phyloP scores from a whole-genome alignment of 441 rosid species.

The Populus tomentosa region DNA sequence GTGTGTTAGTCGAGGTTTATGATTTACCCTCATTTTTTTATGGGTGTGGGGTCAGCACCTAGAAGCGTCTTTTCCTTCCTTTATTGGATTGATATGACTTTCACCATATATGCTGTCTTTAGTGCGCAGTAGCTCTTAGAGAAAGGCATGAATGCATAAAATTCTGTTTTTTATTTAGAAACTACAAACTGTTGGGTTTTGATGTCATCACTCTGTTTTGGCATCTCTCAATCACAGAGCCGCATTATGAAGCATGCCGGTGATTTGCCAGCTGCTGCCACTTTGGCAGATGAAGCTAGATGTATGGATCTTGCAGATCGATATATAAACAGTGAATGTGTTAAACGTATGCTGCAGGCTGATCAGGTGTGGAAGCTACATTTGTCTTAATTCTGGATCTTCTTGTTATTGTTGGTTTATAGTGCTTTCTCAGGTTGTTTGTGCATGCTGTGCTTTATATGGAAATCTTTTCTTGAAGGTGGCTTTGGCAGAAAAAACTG shows the following conservation, averaged over 20 bases:
- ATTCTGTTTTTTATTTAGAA: neutral
- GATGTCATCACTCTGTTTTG: neutral
- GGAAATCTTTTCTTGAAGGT: constrained; percentile 48
- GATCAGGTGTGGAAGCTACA: constrained; percentile 74
- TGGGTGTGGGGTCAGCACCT: neutral
- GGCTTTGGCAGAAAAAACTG: constrained; percentile 88
- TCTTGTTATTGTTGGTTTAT: constrained; percentile 5
- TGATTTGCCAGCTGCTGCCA: constrained; percentile 87
- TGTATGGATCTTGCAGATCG: constrained; percentile 99
- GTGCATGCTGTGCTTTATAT: constrained; percentile 7
- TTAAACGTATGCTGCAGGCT: constrained; percentile 98
- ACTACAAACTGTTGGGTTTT: neutral
- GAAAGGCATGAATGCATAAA: neutral
- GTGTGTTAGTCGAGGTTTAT: neutral
- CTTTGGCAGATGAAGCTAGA: constrained; percentile 99
- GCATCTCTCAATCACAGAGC: constrained; percentile 50
- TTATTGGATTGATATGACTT: constrained; percentile 2
- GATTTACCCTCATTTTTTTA: neutral
- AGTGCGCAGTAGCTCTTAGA: too few species aligned
- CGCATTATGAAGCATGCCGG: constrained; percentile 99
- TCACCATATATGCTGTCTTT: neutral
- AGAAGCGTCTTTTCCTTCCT: neutral
- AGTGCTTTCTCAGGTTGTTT: constrained; percentile 1
- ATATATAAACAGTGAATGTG: constrained; percentile 93
- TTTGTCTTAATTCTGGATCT: constrained; percentile 6